These are phyloP conservation scores for Apiotrichum porosum DNA, from an alignment of 1,284 basidiomycete genomes.

Conservation along the genomic window DNA sequence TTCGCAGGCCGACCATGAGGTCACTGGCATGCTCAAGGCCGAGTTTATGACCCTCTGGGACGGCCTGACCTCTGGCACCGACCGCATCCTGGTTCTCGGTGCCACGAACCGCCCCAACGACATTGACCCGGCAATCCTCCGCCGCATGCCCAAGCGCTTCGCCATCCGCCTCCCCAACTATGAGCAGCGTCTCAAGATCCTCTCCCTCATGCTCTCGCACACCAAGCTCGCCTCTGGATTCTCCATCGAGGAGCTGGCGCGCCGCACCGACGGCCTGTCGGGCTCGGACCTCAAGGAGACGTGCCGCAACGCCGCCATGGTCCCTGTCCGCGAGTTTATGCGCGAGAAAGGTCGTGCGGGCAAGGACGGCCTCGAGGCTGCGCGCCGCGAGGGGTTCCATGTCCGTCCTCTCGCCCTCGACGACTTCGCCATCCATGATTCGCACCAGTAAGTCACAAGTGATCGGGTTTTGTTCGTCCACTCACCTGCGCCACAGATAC, in stretches of 20 bases:
- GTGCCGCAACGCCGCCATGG: constrained; percentile 90
- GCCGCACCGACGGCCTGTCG: constrained; percentile 70
- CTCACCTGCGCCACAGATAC: no score
- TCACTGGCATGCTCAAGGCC: constrained; percentile 99
- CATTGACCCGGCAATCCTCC: constrained; percentile 90
- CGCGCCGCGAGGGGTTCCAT: constrained; percentile 60
- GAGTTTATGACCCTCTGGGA: constrained; percentile 99
- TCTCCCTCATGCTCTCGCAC: constrained; percentile 79
- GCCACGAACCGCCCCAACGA: constrained; percentile 83
- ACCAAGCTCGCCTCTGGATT: constrained; percentile 66
- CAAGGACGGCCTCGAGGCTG: constrained; percentile 46
- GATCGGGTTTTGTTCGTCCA: no score
- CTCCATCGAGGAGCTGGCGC: constrained; percentile 63
- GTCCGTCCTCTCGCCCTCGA: constrained; percentile 63
- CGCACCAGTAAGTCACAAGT: constrained; percentile 42
- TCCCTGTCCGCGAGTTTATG: constrained; percentile 83
- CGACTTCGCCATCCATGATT: constrained; percentile 66
- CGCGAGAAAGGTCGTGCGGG: constrained; percentile 53
- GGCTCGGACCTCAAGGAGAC: constrained; percentile 91
- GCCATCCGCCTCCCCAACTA: constrained; percentile 75
- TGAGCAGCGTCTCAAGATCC: constrained; percentile 80
- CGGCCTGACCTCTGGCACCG: constrained; percentile 74
- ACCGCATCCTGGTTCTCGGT: constrained; percentile 85
- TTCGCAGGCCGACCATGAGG: constrained; percentile 84
- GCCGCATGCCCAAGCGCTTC: constrained; percentile 98